Evolutionary conservation across 2,329 filamentous ascomycete genomes (phyloP).

Genomic region (Botrytis hyacinthi): DNA sequence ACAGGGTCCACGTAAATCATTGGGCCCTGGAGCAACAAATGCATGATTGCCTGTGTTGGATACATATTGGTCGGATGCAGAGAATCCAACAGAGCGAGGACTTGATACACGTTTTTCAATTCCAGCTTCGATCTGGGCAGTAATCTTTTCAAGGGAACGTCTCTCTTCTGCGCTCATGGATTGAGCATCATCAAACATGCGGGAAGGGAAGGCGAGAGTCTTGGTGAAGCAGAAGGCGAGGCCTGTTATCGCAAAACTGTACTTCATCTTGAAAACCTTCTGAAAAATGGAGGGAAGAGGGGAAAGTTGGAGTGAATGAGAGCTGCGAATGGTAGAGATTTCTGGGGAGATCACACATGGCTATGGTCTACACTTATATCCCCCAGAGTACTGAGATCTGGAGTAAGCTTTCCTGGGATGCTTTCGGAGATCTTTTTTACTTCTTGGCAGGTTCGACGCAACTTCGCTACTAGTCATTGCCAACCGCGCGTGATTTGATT

Average conservation of each 20-base stretch:
- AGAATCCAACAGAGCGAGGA: conserved; percentile 22
- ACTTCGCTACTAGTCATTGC: background rate
- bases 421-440: background rate
- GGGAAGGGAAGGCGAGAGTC: conserved; percentile 27
- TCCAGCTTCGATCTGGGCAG: conserved; percentile 24
- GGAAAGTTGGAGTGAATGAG: background rate
- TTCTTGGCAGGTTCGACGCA: background rate
- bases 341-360: background rate
- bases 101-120: conserved; percentile 19
- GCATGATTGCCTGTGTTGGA: conserved; percentile 27
- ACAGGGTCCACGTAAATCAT: conserved; percentile 36
- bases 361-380: background rate
- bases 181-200: conserved; percentile 26
- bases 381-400: background rate
- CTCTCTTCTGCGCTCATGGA: conserved; percentile 27
- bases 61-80: conserved; percentile 30
- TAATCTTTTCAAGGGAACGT: conserved; percentile 23
- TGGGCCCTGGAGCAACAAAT: conserved; percentile 26
- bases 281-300: background rate
- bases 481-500: no score
- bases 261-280: conserved; percentile 24
- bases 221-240: conserved; percentile 21
- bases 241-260: conserved; percentile 14
- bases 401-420: background rate
- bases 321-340: background rate